These are phyloP conservation scores for Populus ilicifolia DNA, from an alignment of 345 rosid genomes.

Conservation along the genomic window DNA sequence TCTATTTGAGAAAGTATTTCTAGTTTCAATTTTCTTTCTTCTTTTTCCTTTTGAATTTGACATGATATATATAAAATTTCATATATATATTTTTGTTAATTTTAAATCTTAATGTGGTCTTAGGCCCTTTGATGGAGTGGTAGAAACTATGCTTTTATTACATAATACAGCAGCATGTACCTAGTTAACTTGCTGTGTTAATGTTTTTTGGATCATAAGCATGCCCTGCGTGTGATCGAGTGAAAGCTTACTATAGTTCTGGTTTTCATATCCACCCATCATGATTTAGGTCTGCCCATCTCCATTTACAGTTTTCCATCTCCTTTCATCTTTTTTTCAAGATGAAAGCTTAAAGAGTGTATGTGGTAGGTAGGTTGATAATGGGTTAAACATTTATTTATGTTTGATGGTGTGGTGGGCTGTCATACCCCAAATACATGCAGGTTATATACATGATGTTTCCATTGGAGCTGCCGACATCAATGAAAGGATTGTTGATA, in stretches of 20 bases:
- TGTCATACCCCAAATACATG: constrained; percentile 45
- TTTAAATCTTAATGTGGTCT: neutral
- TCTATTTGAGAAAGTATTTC: constrained; percentile 17
- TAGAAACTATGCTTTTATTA: constrained; percentile 2
- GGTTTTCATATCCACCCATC: neutral
- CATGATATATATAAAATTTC: neutral
- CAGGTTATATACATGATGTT: constrained; percentile 40
- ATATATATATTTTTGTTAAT: neutral
- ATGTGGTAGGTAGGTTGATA: constrained; percentile 15
- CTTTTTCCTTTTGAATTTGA: neutral
- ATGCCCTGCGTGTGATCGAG: constrained; percentile 3
- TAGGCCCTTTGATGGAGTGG: constrained; percentile 2
- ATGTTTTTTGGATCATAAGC: constrained; percentile 3
- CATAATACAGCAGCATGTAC: neutral
- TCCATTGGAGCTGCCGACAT: constrained; percentile 39
- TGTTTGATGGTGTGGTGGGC: constrained; percentile 36
- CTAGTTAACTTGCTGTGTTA: constrained; percentile 6
- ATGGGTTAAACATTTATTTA: constrained; percentile 28
- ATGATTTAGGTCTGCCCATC: neutral
- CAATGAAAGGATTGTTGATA: constrained; percentile 41
- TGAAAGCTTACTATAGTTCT: constrained; percentile 1
- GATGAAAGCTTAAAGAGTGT: constrained; percentile 4
- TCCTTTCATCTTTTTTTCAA: constrained; percentile 2
- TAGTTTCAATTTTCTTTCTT: constrained; percentile 1
- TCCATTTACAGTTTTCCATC: neutral